phyloP scores from a whole-genome alignment of 805 yeast species.

The Torulaspora gathmanii region DNA sequence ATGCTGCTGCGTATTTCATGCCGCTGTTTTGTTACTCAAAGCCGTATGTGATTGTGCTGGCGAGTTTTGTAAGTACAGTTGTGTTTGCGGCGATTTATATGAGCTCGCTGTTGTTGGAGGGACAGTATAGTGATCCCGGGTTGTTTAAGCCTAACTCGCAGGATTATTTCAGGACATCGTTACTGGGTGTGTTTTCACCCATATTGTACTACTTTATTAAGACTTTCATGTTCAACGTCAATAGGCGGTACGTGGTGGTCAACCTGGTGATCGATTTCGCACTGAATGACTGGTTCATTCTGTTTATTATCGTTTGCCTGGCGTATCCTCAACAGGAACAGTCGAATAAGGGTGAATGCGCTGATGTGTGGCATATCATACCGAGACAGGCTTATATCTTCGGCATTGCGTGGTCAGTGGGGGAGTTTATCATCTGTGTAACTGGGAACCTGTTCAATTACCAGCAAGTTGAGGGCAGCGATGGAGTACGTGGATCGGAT shows the following conservation, averaged over 20 bases:
- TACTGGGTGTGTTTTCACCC: constrained; percentile 37
- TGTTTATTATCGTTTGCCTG: constrained; percentile 35
- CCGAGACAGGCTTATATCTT: constrained; percentile 40
- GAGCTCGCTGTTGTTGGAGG: constrained; percentile 23
- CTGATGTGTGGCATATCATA: constrained; percentile 37
- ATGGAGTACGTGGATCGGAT: not conserved
- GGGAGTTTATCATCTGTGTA: constrained; percentile 32
- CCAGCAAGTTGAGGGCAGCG: constrained; percentile 18
- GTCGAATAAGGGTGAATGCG: not conserved
- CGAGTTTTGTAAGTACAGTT: constrained; percentile 9
- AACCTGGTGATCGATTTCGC: constrained; percentile 33
- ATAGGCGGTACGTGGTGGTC: constrained; percentile 28
- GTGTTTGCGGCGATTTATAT: constrained; percentile 21
- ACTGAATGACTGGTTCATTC: constrained; percentile 37
- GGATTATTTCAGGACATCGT: constrained; percentile 39
- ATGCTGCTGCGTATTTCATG: constrained; percentile 34
- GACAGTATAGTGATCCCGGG: constrained; percentile 26
- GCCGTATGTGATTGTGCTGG: constrained; percentile 21
- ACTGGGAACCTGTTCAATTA: constrained; percentile 25
- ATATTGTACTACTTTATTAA: constrained; percentile 33
- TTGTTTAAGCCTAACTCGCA: constrained; percentile 37
- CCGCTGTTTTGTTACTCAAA: constrained; percentile 34
- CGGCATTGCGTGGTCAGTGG: constrained; percentile 38
- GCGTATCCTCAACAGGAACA: constrained; percentile 39
- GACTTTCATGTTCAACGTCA: constrained; percentile 27